Base-by-base conservation (phyloP, 768 basidiomycete genomes). In the Auriscalpium microsporum region DNA sequence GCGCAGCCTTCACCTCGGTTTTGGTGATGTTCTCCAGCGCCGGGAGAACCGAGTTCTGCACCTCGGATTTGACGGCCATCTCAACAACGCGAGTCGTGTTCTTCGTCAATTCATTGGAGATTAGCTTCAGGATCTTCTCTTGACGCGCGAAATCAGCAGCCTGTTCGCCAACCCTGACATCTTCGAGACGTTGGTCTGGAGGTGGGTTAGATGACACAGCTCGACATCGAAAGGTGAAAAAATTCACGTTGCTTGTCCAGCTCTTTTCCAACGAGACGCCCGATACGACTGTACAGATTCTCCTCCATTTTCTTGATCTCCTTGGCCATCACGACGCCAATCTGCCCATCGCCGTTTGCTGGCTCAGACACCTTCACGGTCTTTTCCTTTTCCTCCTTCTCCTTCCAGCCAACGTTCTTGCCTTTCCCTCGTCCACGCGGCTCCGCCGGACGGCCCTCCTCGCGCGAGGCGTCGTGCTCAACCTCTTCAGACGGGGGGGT, bases 81-180 rank as follows among this genome's bases (percentile, higher is more conserved):
- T 94, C 91, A 45, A 94, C 91, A 48, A 92, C 87, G 11, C 89
- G 80, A 10, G 89, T 90, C 10, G 90, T 93, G 62, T 92, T 92
- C 71, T 87, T 83, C 9, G 87, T 91, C 50, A 93, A 75, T 69
- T 91, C 88, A 1, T 81, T 87, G 21, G 90, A 92, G 61, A 93
- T 91, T 53, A 93, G 73, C 71, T 92, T 92, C 64, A 93, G 73
- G 58, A 93, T 89, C 69, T 87, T 90, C 71, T 94, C 91, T 69
- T 94, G 90, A 13, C 90, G 82, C 40, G 82, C 75, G 58, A 90
- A 89, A 65, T 92, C 90, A 58, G 86, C 86, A 10, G 82, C 77
- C 65, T 90, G 87, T 60, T 91, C 89, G 56, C 82, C 80, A 23
- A 76, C 78, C 58, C 89, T 84, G 50, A 83, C 82, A 45, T 92